Percentiles rank a stretch among this genome's conserved stretches.
phyloP scores from a whole-genome alignment of 768 basidiomycete species.

The Coprinopsis cinerea region DNA sequence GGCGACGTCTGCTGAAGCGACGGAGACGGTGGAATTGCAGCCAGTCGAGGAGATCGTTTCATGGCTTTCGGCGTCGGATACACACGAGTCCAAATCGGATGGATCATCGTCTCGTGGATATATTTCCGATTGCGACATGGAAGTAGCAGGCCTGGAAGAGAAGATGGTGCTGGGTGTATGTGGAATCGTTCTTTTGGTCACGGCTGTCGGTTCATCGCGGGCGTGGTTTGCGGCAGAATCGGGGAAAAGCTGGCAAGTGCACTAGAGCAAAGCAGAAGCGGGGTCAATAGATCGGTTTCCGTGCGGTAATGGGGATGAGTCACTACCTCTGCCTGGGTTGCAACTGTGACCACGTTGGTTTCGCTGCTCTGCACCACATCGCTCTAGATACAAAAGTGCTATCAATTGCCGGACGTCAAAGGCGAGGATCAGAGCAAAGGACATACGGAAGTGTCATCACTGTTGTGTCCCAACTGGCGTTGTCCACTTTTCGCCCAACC shows the following conservation, averaged over 20 bases:
- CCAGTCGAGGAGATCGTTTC: background rate
- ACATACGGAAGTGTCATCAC: too few species aligned
- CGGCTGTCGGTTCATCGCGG: background rate
- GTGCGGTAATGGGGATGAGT: too few species aligned
- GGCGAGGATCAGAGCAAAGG: too few species aligned
- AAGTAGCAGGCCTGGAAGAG: background rate
- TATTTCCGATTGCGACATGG: background rate
- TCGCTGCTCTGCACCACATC: too few species aligned
- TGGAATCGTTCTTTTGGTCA: background rate
- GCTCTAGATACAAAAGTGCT: too few species aligned
- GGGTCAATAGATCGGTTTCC: too few species aligned
- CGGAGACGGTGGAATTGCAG: background rate
- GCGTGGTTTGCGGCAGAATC: background rate
- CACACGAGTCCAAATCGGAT: background rate
- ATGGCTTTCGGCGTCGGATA: background rate
- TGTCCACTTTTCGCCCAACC: background rate
- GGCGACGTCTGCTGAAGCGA: slow-evolving; percentile 1
- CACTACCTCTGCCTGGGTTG: too few species aligned
- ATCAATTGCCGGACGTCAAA: too few species aligned
- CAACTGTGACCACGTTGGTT: too few species aligned
- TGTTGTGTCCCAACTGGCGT: background rate
- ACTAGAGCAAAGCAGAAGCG: too few species aligned
- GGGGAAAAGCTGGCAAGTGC: too few species aligned
- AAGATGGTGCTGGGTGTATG: background rate
- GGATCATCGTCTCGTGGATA: background rate